Conservation (phyloP, 1,139 yeast genomes). For the Meyerozyma smithsonii region DNA sequence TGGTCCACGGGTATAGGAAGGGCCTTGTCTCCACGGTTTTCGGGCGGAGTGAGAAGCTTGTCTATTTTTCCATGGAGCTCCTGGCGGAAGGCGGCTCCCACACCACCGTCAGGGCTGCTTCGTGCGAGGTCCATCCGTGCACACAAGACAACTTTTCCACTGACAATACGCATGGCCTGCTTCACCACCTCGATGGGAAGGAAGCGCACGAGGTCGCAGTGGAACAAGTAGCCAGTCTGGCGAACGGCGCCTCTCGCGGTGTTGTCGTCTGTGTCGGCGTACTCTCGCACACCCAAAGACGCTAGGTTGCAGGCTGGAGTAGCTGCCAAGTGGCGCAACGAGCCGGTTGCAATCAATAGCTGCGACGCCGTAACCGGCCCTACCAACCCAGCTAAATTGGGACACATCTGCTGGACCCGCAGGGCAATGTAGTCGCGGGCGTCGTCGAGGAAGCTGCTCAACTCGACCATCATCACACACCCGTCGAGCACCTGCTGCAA, state of each 20-base stretch:
- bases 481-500: conserved; percentile 38
- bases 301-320: conserved; percentile 85
- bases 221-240: conserved; percentile 62
- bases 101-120: conserved; percentile 43
- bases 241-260: conserved; percentile 34
- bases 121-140: conserved; percentile 69
- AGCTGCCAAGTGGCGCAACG: conserved; percentile 59
- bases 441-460: conserved; percentile 38
- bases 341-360: conserved; percentile 66
- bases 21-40: conserved; percentile 62
- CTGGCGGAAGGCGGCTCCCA: conserved; percentile 54
- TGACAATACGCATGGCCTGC: conserved; percentile 71
- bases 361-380: conserved; percentile 77
- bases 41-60: conserved; percentile 77
- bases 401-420: conserved; percentile 61
- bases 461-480: conserved; percentile 43
- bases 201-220: conserved; percentile 47
- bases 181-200: conserved; percentile 57
- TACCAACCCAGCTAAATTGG: conserved; percentile 69
- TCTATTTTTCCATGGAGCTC: conserved; percentile 65
- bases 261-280: conserved; percentile 30
- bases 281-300: conserved; percentile 63
- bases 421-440: conserved; percentile 55
- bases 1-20: conserved; percentile 78
- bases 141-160: conserved; percentile 78